Percentiles rank a stretch among this genome's conserved stretches.
Evolutionary conservation across 257 asterid genomes (phyloP).

Genomic region (Primulina eburnea): DNA sequence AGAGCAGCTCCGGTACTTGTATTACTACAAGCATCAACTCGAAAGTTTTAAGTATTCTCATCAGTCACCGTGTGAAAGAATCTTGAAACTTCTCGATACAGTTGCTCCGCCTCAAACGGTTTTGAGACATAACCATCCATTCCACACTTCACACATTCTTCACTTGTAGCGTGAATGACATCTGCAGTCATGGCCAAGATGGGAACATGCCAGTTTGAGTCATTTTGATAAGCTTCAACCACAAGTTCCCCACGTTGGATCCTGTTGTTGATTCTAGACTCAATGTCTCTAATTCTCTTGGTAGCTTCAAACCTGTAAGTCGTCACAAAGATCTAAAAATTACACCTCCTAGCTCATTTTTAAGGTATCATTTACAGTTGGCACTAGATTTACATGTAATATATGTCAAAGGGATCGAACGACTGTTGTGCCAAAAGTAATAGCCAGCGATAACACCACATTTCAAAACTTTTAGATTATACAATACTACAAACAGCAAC

Average conservation of each 20-base stretch:
- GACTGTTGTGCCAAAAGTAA: background rate
- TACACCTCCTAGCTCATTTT: too few species aligned
- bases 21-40: conserved; percentile 21
- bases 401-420: background rate
- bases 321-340: background rate
- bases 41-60: conserved; percentile 29
- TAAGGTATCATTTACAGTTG: background rate
- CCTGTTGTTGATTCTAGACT: conserved; percentile 38
- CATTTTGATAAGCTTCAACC: conserved; percentile 34
- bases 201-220: conserved; percentile 77
- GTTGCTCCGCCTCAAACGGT: conserved; percentile 95
- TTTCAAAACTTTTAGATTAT: too few species aligned
- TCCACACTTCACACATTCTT: conserved; percentile 52
- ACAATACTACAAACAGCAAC: background rate
- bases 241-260: conserved; percentile 49
- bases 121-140: conserved; percentile 96
- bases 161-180: conserved; percentile 84
- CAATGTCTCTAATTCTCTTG: conserved; percentile 55
- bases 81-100: conserved; percentile 81
- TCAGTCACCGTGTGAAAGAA: conserved; percentile 42
- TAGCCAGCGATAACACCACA: too few species aligned
- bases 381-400: background rate
- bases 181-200: conserved; percentile 98
- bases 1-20: conserved; percentile 14
- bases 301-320: conserved; percentile 79